These are phyloP conservation scores for Salvia hispanica DNA, from an alignment of 257 asterid species.

Conservation along the genomic window DNA sequence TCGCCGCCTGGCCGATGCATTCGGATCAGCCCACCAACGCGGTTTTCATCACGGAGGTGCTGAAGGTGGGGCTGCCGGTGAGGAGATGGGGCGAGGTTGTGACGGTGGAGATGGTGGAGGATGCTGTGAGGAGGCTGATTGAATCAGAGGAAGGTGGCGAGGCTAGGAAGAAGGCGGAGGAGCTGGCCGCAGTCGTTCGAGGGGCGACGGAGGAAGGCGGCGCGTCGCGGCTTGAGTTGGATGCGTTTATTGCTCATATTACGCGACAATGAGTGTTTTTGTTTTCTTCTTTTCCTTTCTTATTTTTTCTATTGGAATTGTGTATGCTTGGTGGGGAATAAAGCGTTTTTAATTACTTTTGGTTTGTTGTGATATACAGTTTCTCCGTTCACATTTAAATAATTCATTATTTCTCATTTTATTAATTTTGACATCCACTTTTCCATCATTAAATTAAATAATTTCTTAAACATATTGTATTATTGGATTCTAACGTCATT, in stretches of 20 bases:
- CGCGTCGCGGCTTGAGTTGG: constrained; percentile 37
- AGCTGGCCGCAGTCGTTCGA: constrained; percentile 25
- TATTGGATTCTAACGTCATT: too few relatives aligned
- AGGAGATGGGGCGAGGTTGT: constrained; percentile 45
- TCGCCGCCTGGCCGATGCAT: constrained; percentile 67
- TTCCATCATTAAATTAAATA: too few relatives aligned
- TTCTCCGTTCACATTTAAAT: too few relatives aligned
- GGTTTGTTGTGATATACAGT: too few relatives aligned
- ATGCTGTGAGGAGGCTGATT: constrained; percentile 48
- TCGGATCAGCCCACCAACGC: constrained; percentile 65
- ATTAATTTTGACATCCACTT: too few relatives aligned
- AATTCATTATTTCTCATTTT: too few relatives aligned
- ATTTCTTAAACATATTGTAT: too few relatives aligned
- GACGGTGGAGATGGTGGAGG: constrained; percentile 38
- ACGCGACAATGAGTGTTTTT: too few relatives aligned
- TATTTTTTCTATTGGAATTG: too few relatives aligned
- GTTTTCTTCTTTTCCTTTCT: too few relatives aligned
- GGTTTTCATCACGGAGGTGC: constrained; percentile 35
- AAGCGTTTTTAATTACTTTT: too few relatives aligned
- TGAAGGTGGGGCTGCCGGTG: constrained; percentile 46
- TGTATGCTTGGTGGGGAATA: too few relatives aligned
- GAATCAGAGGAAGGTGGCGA: constrained; percentile 50
- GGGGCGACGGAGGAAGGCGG: constrained; percentile 45
- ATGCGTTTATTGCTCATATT: constrained; percentile 7
- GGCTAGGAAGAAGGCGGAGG: constrained; percentile 45